Evolutionary conservation across 805 yeast species (phyloP), one percentile per base, ranked within the genome.

Genomic region (Zygotorulaspora chibaensis): DNA sequence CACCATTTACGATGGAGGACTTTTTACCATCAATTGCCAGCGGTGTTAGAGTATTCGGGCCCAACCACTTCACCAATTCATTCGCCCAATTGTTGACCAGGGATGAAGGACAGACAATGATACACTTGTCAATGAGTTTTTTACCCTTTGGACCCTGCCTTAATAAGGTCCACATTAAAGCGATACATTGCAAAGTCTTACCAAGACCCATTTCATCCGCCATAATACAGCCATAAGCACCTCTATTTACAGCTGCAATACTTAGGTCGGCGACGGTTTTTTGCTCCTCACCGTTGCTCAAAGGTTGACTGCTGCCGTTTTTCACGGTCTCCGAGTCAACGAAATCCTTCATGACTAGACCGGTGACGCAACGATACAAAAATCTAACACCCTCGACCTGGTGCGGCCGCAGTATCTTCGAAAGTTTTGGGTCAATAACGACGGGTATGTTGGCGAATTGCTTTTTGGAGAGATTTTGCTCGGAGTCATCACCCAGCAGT

Each of bases 141-240:
- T 75, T 80, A 8, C 81, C 80, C 43, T 90, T 77, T 1, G 98
- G 98, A 8, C 96, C 83, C 63, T 91, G 99, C 50, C 78, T 79
- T 40, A 91, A 71, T 40, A 91, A 63, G 0, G 97, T 91, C 98
- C 98, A 91, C 86, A 90, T 75, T 27, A 91, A 71, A 0, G 96
- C 75, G 28, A 91, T 75, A 64, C 98, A 91, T 62, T 88, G 96
- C 20, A 88, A 71, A 0, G 96, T 88, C 61, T 88, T 88, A 20
- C 96, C 96, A 33, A 88, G 71, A 3, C 96, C 97, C 97, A 89
- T 89, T 65, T 87, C 97, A 68, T 89, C 97, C 0, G 97, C 97
- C 98, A 91, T 91, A 41, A 91, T 91, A 61, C 97, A 91, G 2
- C 99, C 99, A 58, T 84, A 80, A 0, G 97, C 97, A 28, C 84